Base-by-base conservation (phyloP, 2,329 filamentous ascomycete genomes). In the Exophiala viscosa region DNA sequence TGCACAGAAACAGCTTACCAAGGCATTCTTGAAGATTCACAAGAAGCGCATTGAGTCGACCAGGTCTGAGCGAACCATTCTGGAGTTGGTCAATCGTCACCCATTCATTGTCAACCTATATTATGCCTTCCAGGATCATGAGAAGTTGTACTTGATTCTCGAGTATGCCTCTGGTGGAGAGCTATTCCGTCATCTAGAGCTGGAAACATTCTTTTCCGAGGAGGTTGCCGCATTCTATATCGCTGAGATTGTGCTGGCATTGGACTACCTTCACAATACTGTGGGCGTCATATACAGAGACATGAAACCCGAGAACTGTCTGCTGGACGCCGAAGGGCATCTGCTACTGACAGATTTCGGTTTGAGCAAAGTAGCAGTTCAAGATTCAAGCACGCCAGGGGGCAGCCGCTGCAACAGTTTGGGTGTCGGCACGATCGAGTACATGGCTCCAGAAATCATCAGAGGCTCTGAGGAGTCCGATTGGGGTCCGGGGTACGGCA, bases 1-100 rank as follows among this genome's bases (percentile, higher is more conserved):
- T 66, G 95, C 93, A 1, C 95, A 99, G 75, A 99, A 99, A 76
- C 92, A 97, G 72, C 93, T 99, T 73, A 93, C 92, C 70, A 99
- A 99, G 73, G 93, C 95, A 0, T 95, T 90, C 7, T 76, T 99
- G 47, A 90, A 91, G 1, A 89, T 99, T 35, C 91, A 96, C 73
- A 96, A 96, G 78, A 90, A 91, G 69, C 81, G 97, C 31, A 84
- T 99, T 45, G 91, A 97, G 73, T 93, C 97, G 75, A 97, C 93
- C 52, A 96, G 95, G 78, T 97, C 92, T 2, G 93, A 99, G 74
- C 87, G 93, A 45, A 85, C 86, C 64, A 96, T 99, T 49, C 79
- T 99, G 46, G 93, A 99, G 74, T 95, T 88, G 54, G 89, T 99
- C 70, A 97, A 95, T 71, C 83, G 91, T 32, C 93, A 99, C 69